These are phyloP conservation scores for Penicillium canescens DNA, from an alignment of 495 filamentous ascomycete species.

Conservation along the genomic window DNA sequence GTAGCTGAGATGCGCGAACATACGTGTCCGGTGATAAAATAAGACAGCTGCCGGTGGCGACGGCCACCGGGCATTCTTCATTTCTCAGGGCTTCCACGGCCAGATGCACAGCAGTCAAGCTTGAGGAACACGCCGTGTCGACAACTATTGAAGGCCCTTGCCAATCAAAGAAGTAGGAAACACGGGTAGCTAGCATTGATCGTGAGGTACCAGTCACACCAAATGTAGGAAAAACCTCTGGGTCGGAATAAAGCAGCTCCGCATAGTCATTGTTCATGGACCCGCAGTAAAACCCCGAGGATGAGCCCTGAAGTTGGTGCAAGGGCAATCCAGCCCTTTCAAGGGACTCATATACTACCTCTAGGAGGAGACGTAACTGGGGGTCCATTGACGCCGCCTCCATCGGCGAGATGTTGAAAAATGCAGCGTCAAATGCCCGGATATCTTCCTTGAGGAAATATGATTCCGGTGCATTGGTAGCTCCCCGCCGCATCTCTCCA, in stretches of 20 bases:
- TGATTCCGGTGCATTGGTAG: conserved; percentile 27
- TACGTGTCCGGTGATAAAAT: conserved; percentile 1
- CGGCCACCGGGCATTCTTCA: conserved; percentile 28
- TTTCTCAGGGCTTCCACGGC: conserved; percentile 34
- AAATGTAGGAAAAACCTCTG: too few relatives aligned
- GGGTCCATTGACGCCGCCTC: conserved; percentile 49
- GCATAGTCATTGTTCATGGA: conserved; percentile 44
- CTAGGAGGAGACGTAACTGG: conserved; percentile 49
- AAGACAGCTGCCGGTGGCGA: conserved; percentile 6
- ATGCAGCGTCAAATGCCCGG: conserved; percentile 41
- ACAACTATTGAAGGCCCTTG: conserved; percentile 50
- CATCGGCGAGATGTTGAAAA: conserved; percentile 55
- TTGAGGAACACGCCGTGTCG: conserved; percentile 56
- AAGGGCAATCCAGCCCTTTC: conserved; percentile 47
- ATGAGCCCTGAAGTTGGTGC: conserved; percentile 34
- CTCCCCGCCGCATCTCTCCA: conserved; percentile 22
- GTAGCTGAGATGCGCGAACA: conserved; percentile 17
- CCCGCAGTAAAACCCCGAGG: conserved; percentile 48
- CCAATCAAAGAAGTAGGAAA: conserved; percentile 54
- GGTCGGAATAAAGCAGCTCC: too few relatives aligned
- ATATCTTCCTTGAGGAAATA: conserved; percentile 42
- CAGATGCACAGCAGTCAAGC: conserved; percentile 36
- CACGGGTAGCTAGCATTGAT: conserved; percentile 46
- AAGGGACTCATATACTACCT: conserved; percentile 56
- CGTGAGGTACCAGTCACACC: too few relatives aligned